A percentile compares a stretch with the other conserved stretches of the same genome.
Conservation (phyloP, 1,284 basidiomycete species). For the Rhodotorula glutinis region DNA sequence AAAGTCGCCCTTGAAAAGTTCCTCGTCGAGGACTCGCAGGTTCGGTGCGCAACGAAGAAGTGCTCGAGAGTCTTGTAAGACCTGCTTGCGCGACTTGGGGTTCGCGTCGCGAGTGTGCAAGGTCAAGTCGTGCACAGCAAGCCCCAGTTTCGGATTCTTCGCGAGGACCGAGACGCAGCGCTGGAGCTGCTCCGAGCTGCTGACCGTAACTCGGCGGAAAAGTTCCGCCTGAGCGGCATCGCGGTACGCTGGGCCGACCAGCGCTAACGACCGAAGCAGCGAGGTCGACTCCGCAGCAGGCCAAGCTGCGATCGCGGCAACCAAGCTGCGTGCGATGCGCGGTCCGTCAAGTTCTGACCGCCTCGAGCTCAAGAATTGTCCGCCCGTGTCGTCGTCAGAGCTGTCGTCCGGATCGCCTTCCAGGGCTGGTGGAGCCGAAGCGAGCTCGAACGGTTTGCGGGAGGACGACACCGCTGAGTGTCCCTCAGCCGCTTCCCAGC, state of each 20-base stretch:
- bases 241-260: constrained; percentile 3
- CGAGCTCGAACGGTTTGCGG: background rate
- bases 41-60: constrained; percentile 4
- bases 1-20: constrained; percentile 19
- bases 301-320: background rate
- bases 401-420: background rate
- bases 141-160: background rate
- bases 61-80: background rate
- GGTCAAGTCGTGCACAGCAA: background rate
- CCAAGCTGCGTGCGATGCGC: background rate
- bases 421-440: background rate
- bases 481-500: background rate
- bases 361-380: background rate
- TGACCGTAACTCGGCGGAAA: background rate
- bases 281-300: background rate
- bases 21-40: constrained; percentile 12
- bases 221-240: background rate
- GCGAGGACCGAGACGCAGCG: background rate
- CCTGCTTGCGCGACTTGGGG: background rate
- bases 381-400: background rate
- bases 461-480: background rate
- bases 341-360: background rate
- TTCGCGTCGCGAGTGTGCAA: constrained; percentile 5
- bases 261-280: constrained; percentile 1
- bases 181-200: background rate